These are phyloP conservation scores for Aspergillus unguis DNA, from an alignment of 2,329 filamentous ascomycete genomes.

Conservation along the genomic window DNA sequence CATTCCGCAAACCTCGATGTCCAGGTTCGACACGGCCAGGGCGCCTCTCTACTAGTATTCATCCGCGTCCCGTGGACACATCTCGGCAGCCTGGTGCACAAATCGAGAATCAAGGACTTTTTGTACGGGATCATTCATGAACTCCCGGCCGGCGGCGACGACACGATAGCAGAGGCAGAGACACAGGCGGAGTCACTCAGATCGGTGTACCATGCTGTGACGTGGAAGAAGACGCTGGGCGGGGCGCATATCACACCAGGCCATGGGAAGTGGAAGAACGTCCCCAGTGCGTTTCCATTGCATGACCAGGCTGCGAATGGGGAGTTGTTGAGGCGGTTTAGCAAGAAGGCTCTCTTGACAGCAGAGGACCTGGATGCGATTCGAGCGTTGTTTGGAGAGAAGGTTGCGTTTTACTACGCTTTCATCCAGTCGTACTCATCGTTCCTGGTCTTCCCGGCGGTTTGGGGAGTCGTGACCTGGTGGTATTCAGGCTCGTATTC, in stretches of 20 bases:
- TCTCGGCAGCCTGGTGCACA: slow-evolving; percentile 76
- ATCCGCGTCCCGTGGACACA: slow-evolving; percentile 74
- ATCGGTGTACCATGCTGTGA: slow-evolving; percentile 81
- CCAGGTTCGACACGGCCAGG: slow-evolving; percentile 78
- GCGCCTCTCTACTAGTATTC: slow-evolving; percentile 75
- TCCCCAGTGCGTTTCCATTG: slow-evolving; percentile 62
- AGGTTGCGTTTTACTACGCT: slow-evolving; percentile 91
- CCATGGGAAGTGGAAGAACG: slow-evolving; percentile 67
- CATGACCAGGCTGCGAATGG: slow-evolving; percentile 75
- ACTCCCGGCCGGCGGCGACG: slow-evolving; percentile 70
- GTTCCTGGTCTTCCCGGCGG: slow-evolving; percentile 78
- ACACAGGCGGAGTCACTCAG: slow-evolving; percentile 85
- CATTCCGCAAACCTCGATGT: slow-evolving; percentile 77
- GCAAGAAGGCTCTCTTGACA: slow-evolving; percentile 60
- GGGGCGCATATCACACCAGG: slow-evolving; percentile 72
- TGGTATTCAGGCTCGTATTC: slow-evolving; percentile 82
- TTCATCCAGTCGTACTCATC: slow-evolving; percentile 89
- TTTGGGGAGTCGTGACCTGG: slow-evolving; percentile 74
- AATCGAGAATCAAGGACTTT: slow-evolving; percentile 89
- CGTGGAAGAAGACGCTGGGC: slow-evolving; percentile 67
- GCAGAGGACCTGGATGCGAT: slow-evolving; percentile 71
- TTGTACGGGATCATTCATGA: slow-evolving; percentile 78
- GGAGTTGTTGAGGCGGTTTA: slow-evolving; percentile 70
- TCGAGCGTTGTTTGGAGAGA: slow-evolving; percentile 73
- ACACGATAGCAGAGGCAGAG: slow-evolving; percentile 70